Conservation (phyloP, 768 basidiomycete species). For the Clitopilus passeckerianus region DNA sequence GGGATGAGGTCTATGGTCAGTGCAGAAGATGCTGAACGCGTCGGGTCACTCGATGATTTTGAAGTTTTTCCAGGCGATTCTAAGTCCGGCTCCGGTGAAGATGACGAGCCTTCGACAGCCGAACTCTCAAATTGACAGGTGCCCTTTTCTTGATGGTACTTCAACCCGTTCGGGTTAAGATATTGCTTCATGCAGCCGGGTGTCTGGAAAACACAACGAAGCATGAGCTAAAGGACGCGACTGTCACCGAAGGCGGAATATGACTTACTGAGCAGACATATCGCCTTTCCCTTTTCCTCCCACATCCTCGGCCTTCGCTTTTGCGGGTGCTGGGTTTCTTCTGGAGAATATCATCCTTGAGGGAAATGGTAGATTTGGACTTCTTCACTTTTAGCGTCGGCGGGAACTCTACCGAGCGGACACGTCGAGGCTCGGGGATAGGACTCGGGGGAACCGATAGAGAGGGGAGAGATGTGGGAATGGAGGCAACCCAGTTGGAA, state of each 20-base stretch:
- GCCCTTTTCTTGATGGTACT: constrained; percentile 65
- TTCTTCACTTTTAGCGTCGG: not conserved
- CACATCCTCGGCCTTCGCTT: not conserved
- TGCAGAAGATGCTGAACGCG: too few relatives aligned
- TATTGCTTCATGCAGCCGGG: constrained; percentile 58
- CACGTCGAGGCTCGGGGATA: not conserved
- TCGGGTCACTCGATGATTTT: not conserved
- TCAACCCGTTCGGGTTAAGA: constrained; percentile 62
- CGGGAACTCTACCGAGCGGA: not conserved
- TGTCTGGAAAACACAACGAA: constrained; percentile 20
- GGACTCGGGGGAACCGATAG: not conserved
- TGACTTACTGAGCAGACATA: not conserved
- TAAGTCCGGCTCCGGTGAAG: not conserved
- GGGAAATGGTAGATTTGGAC: not conserved
- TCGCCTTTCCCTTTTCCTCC: not conserved
- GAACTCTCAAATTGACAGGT: constrained; percentile 44
- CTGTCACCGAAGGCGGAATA: too few relatives aligned
- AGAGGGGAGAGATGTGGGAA: not conserved
- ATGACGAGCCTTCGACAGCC: not conserved
- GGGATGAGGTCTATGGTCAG: too few relatives aligned
- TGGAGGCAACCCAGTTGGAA: not conserved
- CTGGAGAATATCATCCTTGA: not conserved
- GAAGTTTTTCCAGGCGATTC: too few relatives aligned
- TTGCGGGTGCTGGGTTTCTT: not conserved
- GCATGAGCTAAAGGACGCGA: too few relatives aligned